Base-by-base conservation (phyloP, 2,329 filamentous ascomycete species). In the Pseudogymnoascus sp. region DNA sequence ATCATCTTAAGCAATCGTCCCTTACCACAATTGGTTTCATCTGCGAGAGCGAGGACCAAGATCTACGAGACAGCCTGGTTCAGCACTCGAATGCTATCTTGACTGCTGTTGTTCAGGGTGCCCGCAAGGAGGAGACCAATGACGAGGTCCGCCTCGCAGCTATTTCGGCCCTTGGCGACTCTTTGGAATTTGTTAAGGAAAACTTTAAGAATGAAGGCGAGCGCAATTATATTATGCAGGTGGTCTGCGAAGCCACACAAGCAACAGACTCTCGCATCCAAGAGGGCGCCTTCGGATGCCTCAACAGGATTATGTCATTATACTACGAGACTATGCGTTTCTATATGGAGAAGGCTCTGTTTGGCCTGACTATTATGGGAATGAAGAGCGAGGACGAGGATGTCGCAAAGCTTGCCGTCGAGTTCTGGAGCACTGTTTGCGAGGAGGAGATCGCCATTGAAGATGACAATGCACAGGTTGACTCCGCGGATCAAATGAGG, bases 261-360 rank as follows among this genome's bases (percentile, higher is more conserved):
- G 92, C 93, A 70, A 83, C 89, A 1, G 94, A 99, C 76, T 85
- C 84, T 64, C 86, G 92, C 73, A 95, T 99, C 76, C 92, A 97
- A 77, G 91, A 96, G 75, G 92, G 92, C 66, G 91, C 94, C 47
- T 99, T 97, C 75, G 94, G 94, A 71, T 97, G 94, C 76, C 80
- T 99, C 69, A 99, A 99, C 84, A 87, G 94, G 72, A 97, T 99
- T 77, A 99, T 99, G 94, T 90, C 84, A 65, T 84, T 97, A 67
- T 99, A 99, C 82, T 99, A 99, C 76, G 94, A 99, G 73, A 95
- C 97, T 80, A 99, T 99, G 94, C 89, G 92, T 72, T 99, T 97
- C 79, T 99, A 99, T 81, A 99, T 99, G 94, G 94, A 99, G 82
- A 97, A 97, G 85, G 94, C 94, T 37, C 84, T 99, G 47, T 99